Evolutionary conservation across 2,329 filamentous ascomycete genomes (phyloP).

Genomic region (Ascochyta viciae-villosae): DNA sequence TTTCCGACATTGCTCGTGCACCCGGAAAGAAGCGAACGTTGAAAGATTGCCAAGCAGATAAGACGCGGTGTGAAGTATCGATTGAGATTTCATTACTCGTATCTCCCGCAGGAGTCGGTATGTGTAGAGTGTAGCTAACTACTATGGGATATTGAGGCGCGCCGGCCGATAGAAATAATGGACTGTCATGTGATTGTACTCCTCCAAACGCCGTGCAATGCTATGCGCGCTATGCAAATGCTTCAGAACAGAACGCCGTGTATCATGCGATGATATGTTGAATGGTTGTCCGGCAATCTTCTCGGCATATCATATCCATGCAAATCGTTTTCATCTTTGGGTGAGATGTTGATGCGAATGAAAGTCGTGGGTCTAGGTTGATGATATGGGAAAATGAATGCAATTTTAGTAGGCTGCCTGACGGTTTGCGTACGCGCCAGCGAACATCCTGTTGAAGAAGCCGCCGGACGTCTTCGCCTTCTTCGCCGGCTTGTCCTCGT

Average conservation of each 20-base stretch:
- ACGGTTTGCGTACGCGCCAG: conserved; percentile 35
- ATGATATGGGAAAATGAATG: conserved; percentile 38
- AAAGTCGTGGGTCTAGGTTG: conserved; percentile 27
- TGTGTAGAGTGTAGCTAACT: conserved; percentile 16
- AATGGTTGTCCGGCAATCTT: conserved; percentile 18
- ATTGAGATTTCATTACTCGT: conserved; percentile 20
- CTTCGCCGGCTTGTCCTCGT: conserved; percentile 50
- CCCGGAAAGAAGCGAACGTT: conserved; percentile 19
- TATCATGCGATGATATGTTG: conserved; percentile 21
- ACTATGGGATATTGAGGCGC: conserved; percentile 19
- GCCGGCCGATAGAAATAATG: conserved; percentile 17
- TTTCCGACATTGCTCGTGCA: conserved; percentile 12
- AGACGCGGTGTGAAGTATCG: conserved; percentile 14
- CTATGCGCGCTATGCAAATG: conserved; percentile 21
- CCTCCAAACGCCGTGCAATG: conserved; percentile 19
- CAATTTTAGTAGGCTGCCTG: conserved; percentile 40
- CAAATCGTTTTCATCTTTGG: conserved; percentile 19
- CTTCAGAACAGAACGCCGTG: conserved; percentile 16
- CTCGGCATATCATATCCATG: conserved; percentile 19
- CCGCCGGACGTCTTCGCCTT: conserved; percentile 49
- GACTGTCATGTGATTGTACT: conserved; percentile 6
- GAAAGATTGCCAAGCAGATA: conserved; percentile 9
- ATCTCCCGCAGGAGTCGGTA: conserved; percentile 6
- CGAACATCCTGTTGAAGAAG: conserved; percentile 51
- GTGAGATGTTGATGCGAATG: conserved; percentile 26